Conservation (phyloP, 768 basidiomycete genomes). For the Hydnomerulius pinastri region DNA sequence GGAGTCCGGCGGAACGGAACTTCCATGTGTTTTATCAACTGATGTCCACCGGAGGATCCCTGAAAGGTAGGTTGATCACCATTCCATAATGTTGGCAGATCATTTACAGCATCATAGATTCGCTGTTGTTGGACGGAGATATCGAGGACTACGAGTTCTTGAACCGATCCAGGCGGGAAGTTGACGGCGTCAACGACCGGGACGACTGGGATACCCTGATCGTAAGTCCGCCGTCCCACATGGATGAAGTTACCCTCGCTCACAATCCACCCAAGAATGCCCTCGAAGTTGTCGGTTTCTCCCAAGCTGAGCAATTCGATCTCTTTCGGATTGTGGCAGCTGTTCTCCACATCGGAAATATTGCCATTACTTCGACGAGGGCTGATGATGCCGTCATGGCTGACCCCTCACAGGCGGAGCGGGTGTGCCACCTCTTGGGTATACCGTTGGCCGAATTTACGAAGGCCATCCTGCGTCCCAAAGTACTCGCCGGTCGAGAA, state of each 20-base stretch:
- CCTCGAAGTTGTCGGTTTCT: slow-evolving; percentile 88
- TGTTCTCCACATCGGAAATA: slow-evolving; percentile 95
- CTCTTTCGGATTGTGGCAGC: slow-evolving; percentile 94
- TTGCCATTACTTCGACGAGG: slow-evolving; percentile 74
- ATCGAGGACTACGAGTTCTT: slow-evolving; percentile 89
- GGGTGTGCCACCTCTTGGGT: slow-evolving; percentile 88
- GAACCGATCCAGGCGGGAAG: slow-evolving; percentile 83
- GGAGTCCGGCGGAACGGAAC: slow-evolving; percentile 86
- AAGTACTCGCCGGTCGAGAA: slow-evolving; percentile 91
- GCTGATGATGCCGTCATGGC: slow-evolving; percentile 80
- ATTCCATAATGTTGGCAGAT: slow-evolving; percentile 1
- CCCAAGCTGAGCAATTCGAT: slow-evolving; percentile 80
- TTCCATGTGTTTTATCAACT: slow-evolving; percentile 99
- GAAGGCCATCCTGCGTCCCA: slow-evolving; percentile 85
- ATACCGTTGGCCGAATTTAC: slow-evolving; percentile 86
- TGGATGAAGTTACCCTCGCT: slow-evolving; percentile 1
- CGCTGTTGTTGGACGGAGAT: slow-evolving; percentile 69
- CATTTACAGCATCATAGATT: slow-evolving; percentile 45
- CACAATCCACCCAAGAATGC: slow-evolving; percentile 53
- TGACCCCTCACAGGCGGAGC: slow-evolving; percentile 83
- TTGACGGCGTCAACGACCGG: slow-evolving; percentile 93
- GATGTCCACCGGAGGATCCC: slow-evolving; percentile 67
- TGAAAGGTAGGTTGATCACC: slow-evolving; percentile 58
- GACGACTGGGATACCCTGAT: slow-evolving; percentile 85
- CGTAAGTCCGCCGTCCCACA: slow-evolving; percentile 39